Conservation (phyloP, 1,139 yeast species). For the Magnusiomyces tetraspermus region DNA sequence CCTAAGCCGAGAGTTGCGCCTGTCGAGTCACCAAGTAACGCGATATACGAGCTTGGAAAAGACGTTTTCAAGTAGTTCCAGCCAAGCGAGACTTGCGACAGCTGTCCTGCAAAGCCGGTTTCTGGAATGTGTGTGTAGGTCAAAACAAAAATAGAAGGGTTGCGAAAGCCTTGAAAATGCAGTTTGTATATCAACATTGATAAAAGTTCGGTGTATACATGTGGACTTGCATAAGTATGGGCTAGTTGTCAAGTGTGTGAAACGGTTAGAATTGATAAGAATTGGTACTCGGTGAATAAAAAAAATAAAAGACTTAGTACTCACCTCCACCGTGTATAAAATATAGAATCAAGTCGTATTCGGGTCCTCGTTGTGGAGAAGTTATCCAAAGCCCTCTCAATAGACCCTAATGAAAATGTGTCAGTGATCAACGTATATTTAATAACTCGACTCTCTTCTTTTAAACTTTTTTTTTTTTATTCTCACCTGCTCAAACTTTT, state of each 20-base stretch:
- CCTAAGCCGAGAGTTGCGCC: conserved; percentile 37
- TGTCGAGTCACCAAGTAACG: conserved; percentile 37
- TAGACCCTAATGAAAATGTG: conserved; percentile 13
- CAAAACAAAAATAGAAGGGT: conserved; percentile 37
- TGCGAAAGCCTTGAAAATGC: conserved; percentile 37
- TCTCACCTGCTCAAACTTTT: conserved; percentile 3
- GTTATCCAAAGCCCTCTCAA: conserved; percentile 33
- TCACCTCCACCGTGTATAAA: conserved; percentile 34
- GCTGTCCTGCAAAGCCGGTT: conserved; percentile 25
- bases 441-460: neutral
- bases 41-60: conserved; percentile 25
- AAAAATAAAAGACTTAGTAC: neutral
- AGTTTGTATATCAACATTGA: conserved; percentile 32
- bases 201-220: conserved; percentile 36
- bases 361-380: conserved; percentile 26
- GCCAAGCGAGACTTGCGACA: conserved; percentile 25
- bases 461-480: neutral
- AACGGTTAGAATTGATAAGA: too few relatives aligned
- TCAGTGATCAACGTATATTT: neutral
- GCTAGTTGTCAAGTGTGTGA: conserved; percentile 6
- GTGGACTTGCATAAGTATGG: conserved; percentile 25
- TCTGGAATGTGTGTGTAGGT: conserved; percentile 27
- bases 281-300: neutral
- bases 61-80: conserved; percentile 28
- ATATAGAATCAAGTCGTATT: conserved; percentile 31